phyloP scores from a whole-genome alignment of 2,329 filamentous ascomycete species.

The Truncatella angustata region DNA sequence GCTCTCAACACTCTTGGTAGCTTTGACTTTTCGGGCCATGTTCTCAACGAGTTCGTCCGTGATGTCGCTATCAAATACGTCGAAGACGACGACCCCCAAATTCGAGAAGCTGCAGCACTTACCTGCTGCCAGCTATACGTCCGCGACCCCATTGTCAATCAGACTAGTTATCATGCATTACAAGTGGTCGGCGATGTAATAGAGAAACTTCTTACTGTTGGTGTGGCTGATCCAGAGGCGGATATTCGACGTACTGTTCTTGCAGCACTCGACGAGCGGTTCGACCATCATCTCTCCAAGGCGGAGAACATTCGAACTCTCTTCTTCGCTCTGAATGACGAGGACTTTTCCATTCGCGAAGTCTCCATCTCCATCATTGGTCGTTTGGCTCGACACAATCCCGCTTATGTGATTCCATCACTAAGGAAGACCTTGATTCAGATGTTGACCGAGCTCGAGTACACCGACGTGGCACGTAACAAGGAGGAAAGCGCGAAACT shows the following conservation, averaged over 20 bases:
- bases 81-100: constrained; percentile 91
- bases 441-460: constrained; percentile 92
- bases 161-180: constrained; percentile 94
- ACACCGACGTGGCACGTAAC: constrained; percentile 88
- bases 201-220: constrained; percentile 91
- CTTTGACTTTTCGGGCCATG: constrained; percentile 90
- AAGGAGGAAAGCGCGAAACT: constrained; percentile 96
- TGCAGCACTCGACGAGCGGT: constrained; percentile 84
- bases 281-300: constrained; percentile 94
- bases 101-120: constrained; percentile 88
- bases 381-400: constrained; percentile 84
- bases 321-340: constrained; percentile 94
- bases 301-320: constrained; percentile 95
- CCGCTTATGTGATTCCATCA: constrained; percentile 95
- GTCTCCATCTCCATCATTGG: constrained; percentile 96
- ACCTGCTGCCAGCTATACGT: constrained; percentile 98
- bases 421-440: constrained; percentile 93
- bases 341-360: constrained; percentile 88
- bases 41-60: constrained; percentile 96
- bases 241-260: constrained; percentile 88
- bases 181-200: constrained; percentile 98
- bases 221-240: constrained; percentile 86
- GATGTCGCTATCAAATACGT: constrained; percentile 98
- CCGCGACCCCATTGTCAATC: constrained; percentile 93
- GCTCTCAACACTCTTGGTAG: constrained; percentile 95